A percentile compares a stretch with the other conserved stretches of the same genome.
Conservation (phyloP, 148 eudicot genomes). For the Amaranthus palmeri region DNA sequence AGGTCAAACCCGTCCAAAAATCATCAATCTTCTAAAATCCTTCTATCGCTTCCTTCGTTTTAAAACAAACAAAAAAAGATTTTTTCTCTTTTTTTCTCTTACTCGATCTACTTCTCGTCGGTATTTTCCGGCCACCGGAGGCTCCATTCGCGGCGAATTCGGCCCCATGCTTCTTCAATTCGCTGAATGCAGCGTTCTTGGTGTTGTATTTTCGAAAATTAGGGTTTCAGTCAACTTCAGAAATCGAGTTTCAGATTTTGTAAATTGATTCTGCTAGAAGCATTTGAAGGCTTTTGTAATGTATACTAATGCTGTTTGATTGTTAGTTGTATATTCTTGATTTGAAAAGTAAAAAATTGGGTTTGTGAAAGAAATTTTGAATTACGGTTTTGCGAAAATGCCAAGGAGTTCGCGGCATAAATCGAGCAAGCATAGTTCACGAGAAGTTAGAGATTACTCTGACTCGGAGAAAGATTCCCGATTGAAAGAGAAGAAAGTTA, state of each 20-base stretch:
- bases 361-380: no score
- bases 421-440: conserved; percentile 78
- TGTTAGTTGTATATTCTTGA: neutral
- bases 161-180: neutral
- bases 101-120: conserved; percentile 16
- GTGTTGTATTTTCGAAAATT: conserved; percentile 9
- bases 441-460: conserved; percentile 56
- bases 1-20: conserved; percentile 24
- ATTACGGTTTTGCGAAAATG: conserved; percentile 42
- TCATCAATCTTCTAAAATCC: conserved; percentile 8
- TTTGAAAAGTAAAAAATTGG: neutral
- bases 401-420: conserved; percentile 90
- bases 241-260: neutral
- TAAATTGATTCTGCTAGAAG: neutral
- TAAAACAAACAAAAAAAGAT: conserved; percentile 14
- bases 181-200: no score
- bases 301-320: conserved; percentile 1
- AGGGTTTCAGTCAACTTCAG: conserved; percentile 14
- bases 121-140: conserved; percentile 20
- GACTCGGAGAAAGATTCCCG: conserved; percentile 70
- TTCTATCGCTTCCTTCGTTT: conserved; percentile 20
- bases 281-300: neutral
- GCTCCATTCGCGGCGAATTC: neutral
- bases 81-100: neutral
- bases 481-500: conserved; percentile 52